Conservation (phyloP, 805 yeast genomes). For the Clavispora fructus region DNA sequence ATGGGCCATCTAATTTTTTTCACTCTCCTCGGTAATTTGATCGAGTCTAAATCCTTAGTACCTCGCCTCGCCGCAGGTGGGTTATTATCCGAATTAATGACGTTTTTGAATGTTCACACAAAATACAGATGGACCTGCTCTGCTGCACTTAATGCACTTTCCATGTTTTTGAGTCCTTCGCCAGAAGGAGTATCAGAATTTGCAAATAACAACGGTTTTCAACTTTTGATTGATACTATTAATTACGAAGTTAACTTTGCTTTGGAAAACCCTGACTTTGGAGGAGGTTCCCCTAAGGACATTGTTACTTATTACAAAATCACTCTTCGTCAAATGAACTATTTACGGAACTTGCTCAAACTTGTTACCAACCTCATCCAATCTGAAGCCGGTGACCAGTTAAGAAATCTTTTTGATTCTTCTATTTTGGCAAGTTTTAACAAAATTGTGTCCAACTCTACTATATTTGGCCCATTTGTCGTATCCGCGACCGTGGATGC, state of each 20-base stretch:
- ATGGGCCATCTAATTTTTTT: slow-evolving; percentile 52
- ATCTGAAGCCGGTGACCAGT: slow-evolving; percentile 76
- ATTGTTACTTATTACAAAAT: slow-evolving; percentile 48
- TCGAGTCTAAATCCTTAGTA: slow-evolving; percentile 50
- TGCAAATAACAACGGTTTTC: slow-evolving; percentile 62
- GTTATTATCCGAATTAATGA: slow-evolving; percentile 57
- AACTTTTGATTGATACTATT: slow-evolving; percentile 52
- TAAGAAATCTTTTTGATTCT: slow-evolving; percentile 82
- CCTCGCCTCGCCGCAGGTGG: slow-evolving; percentile 71
- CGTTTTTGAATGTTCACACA: slow-evolving; percentile 50
- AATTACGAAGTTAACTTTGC: slow-evolving; percentile 63
- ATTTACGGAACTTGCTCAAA: slow-evolving; percentile 47
- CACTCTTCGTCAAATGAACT: slow-evolving; percentile 54
- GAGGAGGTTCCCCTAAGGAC: slow-evolving; percentile 52
- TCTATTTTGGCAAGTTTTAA: slow-evolving; percentile 62
- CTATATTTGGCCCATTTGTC: slow-evolving; percentile 62
- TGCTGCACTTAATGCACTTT: slow-evolving; percentile 57
- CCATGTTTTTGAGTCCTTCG: slow-evolving; percentile 38
- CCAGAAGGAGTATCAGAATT: slow-evolving; percentile 57
- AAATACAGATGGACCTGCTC: slow-evolving; percentile 53
- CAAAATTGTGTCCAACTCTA: slow-evolving; percentile 50
- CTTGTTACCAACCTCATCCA: slow-evolving; percentile 59
- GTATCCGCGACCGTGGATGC: slow-evolving; percentile 58
- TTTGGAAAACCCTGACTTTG: slow-evolving; percentile 50
- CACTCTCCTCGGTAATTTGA: slow-evolving; percentile 56